Evolutionary conservation across 2,329 filamentous ascomycete species (phyloP).

Genomic region (Fusarium sp.): DNA sequence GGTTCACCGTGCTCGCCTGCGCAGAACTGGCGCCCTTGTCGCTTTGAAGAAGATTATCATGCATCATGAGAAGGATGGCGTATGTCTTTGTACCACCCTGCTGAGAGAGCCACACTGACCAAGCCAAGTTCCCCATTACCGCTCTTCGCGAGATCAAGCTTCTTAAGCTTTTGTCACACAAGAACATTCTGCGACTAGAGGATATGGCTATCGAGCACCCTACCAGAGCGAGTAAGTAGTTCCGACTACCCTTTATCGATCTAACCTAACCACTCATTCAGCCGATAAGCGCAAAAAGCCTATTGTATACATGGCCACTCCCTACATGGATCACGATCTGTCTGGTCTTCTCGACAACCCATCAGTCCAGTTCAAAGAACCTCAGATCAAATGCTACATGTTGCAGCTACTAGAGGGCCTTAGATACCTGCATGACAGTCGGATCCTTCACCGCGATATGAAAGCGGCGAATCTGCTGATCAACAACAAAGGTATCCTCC

Average conservation of each 20-base stretch:
- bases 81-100: conserved; percentile 54
- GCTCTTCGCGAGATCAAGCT: conserved; percentile 97
- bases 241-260: neutral
- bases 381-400: conserved; percentile 98
- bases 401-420: conserved; percentile 91
- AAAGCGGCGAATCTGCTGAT: conserved; percentile 98
- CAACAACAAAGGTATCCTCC: conserved; percentile 90
- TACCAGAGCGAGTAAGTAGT: conserved; percentile 66
- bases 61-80: conserved; percentile 98
- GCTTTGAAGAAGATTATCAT: conserved; percentile 99
- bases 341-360: conserved; percentile 96
- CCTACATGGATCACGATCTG: conserved; percentile 99
- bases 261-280: conserved; percentile 46
- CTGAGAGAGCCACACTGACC: conserved; percentile 17
- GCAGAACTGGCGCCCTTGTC: conserved; percentile 78
- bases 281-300: conserved; percentile 82
- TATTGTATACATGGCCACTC: conserved; percentile 98
- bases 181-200: conserved; percentile 85
- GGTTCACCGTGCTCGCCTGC: conserved; percentile 88
- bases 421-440: conserved; percentile 87
- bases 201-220: conserved; percentile 95
- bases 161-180: conserved; percentile 91
- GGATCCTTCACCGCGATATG: conserved; percentile 97
- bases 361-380: conserved; percentile 83
- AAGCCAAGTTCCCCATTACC: conserved; percentile 89